phyloP scores from a whole-genome alignment of 495 filamentous ascomycete species.

The Penicillium simplicissimum region DNA sequence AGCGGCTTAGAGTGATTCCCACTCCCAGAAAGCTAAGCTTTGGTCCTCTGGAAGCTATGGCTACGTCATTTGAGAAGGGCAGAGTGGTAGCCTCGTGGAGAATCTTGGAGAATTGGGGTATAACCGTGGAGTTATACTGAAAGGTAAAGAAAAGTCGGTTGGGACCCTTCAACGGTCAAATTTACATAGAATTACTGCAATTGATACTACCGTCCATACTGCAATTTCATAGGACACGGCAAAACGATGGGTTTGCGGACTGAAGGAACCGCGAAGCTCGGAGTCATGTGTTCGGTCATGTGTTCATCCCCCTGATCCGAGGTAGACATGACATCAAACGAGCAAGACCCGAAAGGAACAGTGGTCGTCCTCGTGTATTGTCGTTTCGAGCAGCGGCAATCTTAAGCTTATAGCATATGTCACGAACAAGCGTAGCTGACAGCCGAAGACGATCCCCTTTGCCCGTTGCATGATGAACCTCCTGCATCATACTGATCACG shows the following conservation, averaged over 20 bases:
- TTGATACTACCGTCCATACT: not conserved
- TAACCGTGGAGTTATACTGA: not conserved
- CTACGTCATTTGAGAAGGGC: slow-evolving; percentile 7
- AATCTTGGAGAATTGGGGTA: not conserved
- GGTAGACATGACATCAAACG: slow-evolving; percentile 10
- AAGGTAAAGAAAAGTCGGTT: not conserved
- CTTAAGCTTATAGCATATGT: not conserved
- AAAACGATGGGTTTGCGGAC: not conserved
- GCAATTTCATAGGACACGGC: not conserved
- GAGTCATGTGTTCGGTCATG: slow-evolving; percentile 13
- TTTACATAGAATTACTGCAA: not conserved
- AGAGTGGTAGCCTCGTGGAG: slow-evolving; percentile 1
- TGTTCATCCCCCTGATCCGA: slow-evolving; percentile 12
- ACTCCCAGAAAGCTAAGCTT: not conserved
- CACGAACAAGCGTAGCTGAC: not conserved
- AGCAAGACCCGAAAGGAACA: not conserved
- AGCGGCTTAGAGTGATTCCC: not conserved
- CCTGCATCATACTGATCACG: slow-evolving; percentile 6
- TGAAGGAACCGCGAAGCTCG: not conserved
- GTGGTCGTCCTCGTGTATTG: not conserved
- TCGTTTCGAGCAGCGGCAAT: too few species aligned
- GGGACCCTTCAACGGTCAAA: not conserved
- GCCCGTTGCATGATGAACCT: not conserved
- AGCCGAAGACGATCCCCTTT: not conserved
- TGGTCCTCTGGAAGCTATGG: not conserved